Conservation (phyloP, 257 asterid species). For the Lithospermum erythrorhizon region DNA sequence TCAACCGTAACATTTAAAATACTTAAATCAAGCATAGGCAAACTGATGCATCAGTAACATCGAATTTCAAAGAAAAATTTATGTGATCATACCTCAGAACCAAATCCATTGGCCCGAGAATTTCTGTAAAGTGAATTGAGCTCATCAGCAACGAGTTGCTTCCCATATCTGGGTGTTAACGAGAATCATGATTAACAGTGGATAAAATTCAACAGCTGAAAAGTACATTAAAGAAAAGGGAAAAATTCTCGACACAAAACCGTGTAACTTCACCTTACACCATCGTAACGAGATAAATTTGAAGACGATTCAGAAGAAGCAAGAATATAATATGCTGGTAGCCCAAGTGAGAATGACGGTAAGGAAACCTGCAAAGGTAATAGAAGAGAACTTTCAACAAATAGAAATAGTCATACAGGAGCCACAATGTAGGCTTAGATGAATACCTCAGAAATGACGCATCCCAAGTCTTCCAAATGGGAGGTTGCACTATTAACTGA, state of each 20-base stretch:
- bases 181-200: not conserved
- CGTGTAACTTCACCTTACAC: slow-evolving; percentile 50
- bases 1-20: not conserved
- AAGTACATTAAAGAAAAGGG: not conserved
- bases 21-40: not conserved
- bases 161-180: slow-evolving; percentile 54
- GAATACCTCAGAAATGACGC: slow-evolving; percentile 62
- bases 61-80: not conserved
- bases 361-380: slow-evolving; percentile 53
- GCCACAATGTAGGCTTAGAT: not conserved
- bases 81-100: slow-evolving; percentile 63
- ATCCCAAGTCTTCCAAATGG: slow-evolving; percentile 85
- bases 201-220: slow-evolving; percentile 4
- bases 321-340: slow-evolving; percentile 93
- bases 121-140: slow-evolving; percentile 65
- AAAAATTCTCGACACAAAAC: slow-evolving; percentile 2
- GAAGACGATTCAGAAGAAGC: slow-evolving; percentile 95
- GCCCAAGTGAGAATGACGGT: slow-evolving; percentile 91
- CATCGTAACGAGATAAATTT: slow-evolving; percentile 94
- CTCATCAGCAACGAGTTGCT: slow-evolving; percentile 63
- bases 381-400: slow-evolving; percentile 10
- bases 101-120: slow-evolving; percentile 91
- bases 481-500: slow-evolving; percentile 57
- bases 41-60: not conserved
- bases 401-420: slow-evolving; percentile 4